Base-by-base conservation (phyloP, 1,284 basidiomycete genomes). In the Ustilago bromivora region DNA sequence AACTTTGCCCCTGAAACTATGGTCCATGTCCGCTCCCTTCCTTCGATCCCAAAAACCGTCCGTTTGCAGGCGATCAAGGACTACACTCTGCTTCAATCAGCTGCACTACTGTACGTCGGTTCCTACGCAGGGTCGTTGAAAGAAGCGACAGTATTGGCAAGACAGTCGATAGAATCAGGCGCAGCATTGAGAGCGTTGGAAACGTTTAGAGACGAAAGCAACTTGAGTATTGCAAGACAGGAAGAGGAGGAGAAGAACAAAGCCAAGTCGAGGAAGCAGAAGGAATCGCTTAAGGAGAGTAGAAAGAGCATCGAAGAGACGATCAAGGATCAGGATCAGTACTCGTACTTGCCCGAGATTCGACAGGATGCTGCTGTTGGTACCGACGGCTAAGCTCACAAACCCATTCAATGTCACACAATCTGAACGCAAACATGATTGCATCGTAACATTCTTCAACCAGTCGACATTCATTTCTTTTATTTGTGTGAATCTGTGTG, bases 81-180 rank as follows among this genome's bases (percentile, higher is more conserved):
- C 61, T 86, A 85, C 63, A 85, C 83, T 15, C 60, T 86, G 0
- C 57, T 86, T 9, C 84, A 86, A 53, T 62, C 83, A 15, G 73
- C 84, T 6, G 84, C 84, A 7, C 63, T 84, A 28, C 74, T 86
- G 17, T 83, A 82, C 60, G 80, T 86, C 15, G 84, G 79, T 10
- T 74, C 73, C 8, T 73, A 76, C 41, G 82, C 70, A 8, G 0
- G 19, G 10, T 55, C 68, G 1, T 54, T 82, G 5, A 19, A 59
- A 4, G 58, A 59, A 0, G 71, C 69, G 1, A 61, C 68, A 4
- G 23, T 34, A 4, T 40, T 82, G 11, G 80, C 82, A 17, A 55
- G 67, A 12, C 23, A 54, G 4, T 58, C 64, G 34, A 79, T 83
- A 56, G 60, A 75, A 11, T 57, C 53, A 13, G 82, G 82, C 6